These are phyloP conservation scores for Jamesozyma hellenica DNA, from an alignment of 805 yeast genomes.

Conservation along the genomic window DNA sequence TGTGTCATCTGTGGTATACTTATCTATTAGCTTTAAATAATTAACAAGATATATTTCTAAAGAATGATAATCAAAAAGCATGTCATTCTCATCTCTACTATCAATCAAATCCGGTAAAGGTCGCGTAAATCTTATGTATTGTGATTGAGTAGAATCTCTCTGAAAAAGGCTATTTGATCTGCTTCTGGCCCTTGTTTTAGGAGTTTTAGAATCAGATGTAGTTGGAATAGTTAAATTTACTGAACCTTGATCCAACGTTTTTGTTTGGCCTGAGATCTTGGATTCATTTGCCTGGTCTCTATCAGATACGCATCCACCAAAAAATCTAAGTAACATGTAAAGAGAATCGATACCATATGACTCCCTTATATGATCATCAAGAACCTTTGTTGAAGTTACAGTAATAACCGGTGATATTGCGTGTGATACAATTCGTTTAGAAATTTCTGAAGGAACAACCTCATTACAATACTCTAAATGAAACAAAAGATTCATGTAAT, in stretches of 20 bases:
- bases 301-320: conserved; percentile 29
- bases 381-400: conserved; percentile 21
- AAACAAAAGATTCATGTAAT: conserved; percentile 22
- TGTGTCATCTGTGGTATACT: conserved; percentile 20
- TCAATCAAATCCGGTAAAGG: conserved; percentile 30
- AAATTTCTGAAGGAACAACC: conserved; percentile 25
- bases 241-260: neutral
- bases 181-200: conserved; percentile 11
- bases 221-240: neutral
- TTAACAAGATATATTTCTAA: conserved; percentile 30
- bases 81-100: conserved; percentile 21
- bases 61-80: conserved; percentile 29
- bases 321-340: conserved; percentile 24
- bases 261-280: neutral
- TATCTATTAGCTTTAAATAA: conserved; percentile 26
- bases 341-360: conserved; percentile 21
- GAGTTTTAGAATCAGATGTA: neutral
- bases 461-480: conserved; percentile 22
- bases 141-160: conserved; percentile 26
- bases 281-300: conserved; percentile 25
- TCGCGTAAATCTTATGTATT: conserved; percentile 42
- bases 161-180: conserved; percentile 27
- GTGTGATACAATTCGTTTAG: conserved; percentile 25
- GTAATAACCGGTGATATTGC: conserved; percentile 29
- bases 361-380: conserved; percentile 23